These are phyloP conservation scores for Sporothrix dimorphospora DNA, from an alignment of 2,329 filamentous ascomycete species.

Conservation along the genomic window DNA sequence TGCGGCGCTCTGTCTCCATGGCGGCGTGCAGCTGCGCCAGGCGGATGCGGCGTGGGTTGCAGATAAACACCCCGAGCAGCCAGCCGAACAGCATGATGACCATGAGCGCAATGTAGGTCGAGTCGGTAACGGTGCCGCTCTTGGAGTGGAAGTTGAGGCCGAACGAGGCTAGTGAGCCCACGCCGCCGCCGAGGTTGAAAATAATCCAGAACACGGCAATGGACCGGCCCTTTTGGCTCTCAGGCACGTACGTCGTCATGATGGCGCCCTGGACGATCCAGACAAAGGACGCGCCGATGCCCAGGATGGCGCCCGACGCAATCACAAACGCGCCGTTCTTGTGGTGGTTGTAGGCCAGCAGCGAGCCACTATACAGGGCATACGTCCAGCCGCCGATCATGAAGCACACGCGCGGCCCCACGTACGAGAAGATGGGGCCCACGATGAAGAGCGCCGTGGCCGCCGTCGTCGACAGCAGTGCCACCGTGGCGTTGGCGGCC, in stretches of 20 bases:
- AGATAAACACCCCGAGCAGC: constrained; percentile 51
- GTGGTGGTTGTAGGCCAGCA: constrained; percentile 71
- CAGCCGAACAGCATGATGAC: constrained; percentile 55
- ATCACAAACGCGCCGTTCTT: constrained; percentile 70
- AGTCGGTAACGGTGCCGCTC: constrained; percentile 50
- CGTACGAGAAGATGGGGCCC: constrained; percentile 71
- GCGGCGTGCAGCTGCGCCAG: constrained; percentile 43
- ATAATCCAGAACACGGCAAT: constrained; percentile 45
- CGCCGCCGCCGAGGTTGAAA: constrained; percentile 28
- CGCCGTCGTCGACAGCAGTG: constrained; percentile 57
- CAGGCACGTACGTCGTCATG: constrained; percentile 81
- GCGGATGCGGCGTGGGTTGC: constrained; percentile 46
- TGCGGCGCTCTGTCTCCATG: constrained; percentile 64
- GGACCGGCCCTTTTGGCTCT: constrained; percentile 10
- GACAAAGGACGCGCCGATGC: constrained; percentile 75
- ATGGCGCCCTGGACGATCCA: constrained; percentile 83
- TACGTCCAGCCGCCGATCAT: constrained; percentile 76
- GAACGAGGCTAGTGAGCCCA: constrained; percentile 50
- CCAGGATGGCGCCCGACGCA: constrained; percentile 74
- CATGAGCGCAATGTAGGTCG: constrained; percentile 55
- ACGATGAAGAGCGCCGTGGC: constrained; percentile 36
- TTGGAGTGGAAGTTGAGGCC: constrained; percentile 31
- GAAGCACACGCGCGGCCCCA: constrained; percentile 71
- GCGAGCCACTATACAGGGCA: constrained; percentile 70
- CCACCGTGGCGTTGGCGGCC: constrained; percentile 56